Base-by-base conservation (phyloP, 1,284 basidiomycete species). In the Flammula alnicola region DNA sequence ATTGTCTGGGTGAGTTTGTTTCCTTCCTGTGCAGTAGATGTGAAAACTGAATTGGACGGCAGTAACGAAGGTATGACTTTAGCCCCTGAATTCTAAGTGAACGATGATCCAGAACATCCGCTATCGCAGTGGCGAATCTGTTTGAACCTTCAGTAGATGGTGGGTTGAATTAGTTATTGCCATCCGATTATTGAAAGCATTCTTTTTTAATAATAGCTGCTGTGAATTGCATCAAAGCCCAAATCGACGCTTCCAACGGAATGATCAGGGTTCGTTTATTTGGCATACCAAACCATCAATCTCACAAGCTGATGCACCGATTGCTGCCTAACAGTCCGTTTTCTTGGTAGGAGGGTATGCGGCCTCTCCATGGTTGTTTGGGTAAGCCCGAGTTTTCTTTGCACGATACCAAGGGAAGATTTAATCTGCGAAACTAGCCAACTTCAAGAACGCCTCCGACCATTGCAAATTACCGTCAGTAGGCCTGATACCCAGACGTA, bases 301-400 rank as follows among this genome's bases (percentile, higher is more conserved):
- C n/a, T n/a, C n/a, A n/a, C n/a, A n/a, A n/a, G n/a, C n/a, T n/a
- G n/a, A n/a, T n/a, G n/a, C n/a, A n/a, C n/a, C n/a, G n/a, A n/a
- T n/a, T n/a, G n/a, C n/a, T n/a, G n/a, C 16, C 22, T 23, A 12
- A 36, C 31, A 70, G 83, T 87, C 86, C 16, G 81, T 90, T 10
- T 90, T 86, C 75, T 73, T 91, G 22, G 88, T 91, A 4, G 88
- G 88, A 61, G 88, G 88, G 30, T 91, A 89, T 56, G 88, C 88
- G 2, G 86, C 87, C 1, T 88, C 84, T 54, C 84, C 85, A 1
- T 90, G 87, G 86, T 71, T 90, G 12, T 90, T 88, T 66, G 48
- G 52, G 70, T 69, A 54, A 14, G 67, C 52, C 32, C 14, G 27
- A 11, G 17, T 31, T 22, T 30, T 3, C 22, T 43, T 44, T n/a